Evolutionary conservation across 2,329 filamentous ascomycete genomes (phyloP), one percentile per base, ranked within the genome.

Genomic region (Coniochaeta sp.): DNA sequence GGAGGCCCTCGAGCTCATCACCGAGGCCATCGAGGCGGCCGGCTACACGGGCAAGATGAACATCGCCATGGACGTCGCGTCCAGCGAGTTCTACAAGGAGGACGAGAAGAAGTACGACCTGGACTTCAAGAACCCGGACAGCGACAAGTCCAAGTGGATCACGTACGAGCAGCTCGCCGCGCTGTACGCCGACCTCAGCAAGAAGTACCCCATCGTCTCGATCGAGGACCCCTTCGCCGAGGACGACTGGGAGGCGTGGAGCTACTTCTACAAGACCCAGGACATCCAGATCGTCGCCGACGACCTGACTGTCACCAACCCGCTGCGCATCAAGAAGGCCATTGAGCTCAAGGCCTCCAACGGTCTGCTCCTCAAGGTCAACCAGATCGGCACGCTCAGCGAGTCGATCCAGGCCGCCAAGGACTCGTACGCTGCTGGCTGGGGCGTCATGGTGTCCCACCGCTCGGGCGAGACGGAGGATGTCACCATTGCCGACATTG

Each of bases 191-290:
- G 82, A 87, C 55, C 88, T 99, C 64, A 84, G 85, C 75, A 85
- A 88, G 85, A 97, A 96, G 83, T 99, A 99, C 84, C 93, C 95
- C 72, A 99, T 99, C 73, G 91, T 98, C 81, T 91, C 87, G 79
- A 98, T 99, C 71, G 95, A 99, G 83, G 95, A 99, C 77, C 95
- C 95, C 75, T 99, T 99, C 81, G 93, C 91, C 67, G 95, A 99
- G 87, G 95, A 98, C 73, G 95, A 99, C 85, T 99, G 95, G 95
- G 93, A 98, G 87, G 95, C 95, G 64, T 99, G 95, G 95, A 96
- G 91, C 87, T 96, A 98, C 89, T 99, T 98, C 89, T 96, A 89
- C 89, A 97, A 97, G 90, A 95, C 91, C 71, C 92, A 91, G 74
- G 88, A 97, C 79, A 93, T 96, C 84, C 95, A 99, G 86, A 92